Evolutionary conservation across 225 moss, liverwort and hornwort genomes (phyloP).

Genomic region (Physcomitrellopsis africana): DNA sequence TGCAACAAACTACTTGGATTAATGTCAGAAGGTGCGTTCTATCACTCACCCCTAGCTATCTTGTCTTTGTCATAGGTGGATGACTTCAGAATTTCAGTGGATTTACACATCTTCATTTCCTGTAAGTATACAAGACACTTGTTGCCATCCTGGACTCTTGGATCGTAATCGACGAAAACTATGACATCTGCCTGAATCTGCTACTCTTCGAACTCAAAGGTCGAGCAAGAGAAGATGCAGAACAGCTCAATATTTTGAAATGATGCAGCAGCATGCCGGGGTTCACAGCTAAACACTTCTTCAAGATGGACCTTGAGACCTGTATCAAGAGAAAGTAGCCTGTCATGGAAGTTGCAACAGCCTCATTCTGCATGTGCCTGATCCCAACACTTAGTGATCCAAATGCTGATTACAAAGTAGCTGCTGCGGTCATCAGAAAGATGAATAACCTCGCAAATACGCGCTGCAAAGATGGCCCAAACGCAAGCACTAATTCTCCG

Average conservation of each 20-base stretch:
- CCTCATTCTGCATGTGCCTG: conserved; percentile 65
- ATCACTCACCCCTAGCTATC: background rate
- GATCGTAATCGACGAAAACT: conserved; percentile 42
- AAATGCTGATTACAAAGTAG: conserved; percentile 60
- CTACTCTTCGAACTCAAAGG: conserved; percentile 72
- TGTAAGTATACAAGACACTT: conserved; percentile 70
- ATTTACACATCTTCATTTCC: conserved; percentile 26
- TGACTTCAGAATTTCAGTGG: conserved; percentile 6
- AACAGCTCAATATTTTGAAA: conserved; percentile 71
- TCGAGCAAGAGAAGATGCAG: conserved; percentile 52
- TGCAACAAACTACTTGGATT: conserved; percentile 70
- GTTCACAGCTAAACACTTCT: conserved; percentile 68
- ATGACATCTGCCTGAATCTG: conserved; percentile 52
- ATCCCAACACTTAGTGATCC: conserved; percentile 55
- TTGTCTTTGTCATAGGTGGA: conserved; percentile 2
- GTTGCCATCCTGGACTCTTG: conserved; percentile 51
- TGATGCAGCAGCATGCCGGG: conserved; percentile 64
- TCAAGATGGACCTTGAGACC: conserved; percentile 65
- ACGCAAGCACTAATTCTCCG: conserved; percentile 36
- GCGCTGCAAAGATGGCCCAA: conserved; percentile 72
- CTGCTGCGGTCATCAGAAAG: conserved; percentile 68
- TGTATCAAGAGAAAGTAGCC: conserved; percentile 34
- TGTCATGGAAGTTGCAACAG: conserved; percentile 61
- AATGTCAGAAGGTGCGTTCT: conserved; percentile 70
- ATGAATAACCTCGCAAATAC: conserved; percentile 67